phyloP scores from a whole-genome alignment of 2,329 filamentous ascomycete genomes.

The Aspergillus sp. region DNA sequence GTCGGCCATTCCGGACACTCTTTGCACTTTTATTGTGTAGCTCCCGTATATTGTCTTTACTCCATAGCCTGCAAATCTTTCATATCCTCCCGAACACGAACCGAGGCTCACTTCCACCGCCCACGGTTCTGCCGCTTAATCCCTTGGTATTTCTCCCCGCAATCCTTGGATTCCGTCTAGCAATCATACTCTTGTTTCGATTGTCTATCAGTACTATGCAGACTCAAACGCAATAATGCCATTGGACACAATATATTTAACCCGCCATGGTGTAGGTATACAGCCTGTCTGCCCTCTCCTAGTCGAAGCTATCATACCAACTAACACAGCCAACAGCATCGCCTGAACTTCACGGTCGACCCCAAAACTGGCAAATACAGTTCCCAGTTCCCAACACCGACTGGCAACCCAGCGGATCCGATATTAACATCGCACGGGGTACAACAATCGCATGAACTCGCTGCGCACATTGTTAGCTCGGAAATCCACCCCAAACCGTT shows the following conservation, averaged over 20 bases:
- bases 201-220: neutral
- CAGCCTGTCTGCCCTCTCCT: too few species aligned
- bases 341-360: constrained; percentile 82
- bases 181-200: neutral
- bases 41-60: neutral
- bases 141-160: neutral
- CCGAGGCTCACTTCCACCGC: constrained; percentile 9
- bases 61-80: neutral
- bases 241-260: constrained; percentile 64
- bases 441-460: constrained; percentile 72
- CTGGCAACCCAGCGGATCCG: constrained; percentile 79
- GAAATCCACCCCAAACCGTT: constrained; percentile 34
- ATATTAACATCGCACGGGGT: constrained; percentile 81
- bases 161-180: neutral
- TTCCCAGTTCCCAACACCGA: constrained; percentile 66
- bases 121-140: constrained; percentile 2
- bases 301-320: neutral
- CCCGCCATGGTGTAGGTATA: constrained; percentile 62
- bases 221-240: constrained; percentile 43
- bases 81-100: neutral
- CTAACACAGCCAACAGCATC: constrained; percentile 55
- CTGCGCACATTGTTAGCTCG: constrained; percentile 27
- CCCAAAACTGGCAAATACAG: constrained; percentile 69
- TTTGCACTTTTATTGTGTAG: neutral
- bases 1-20: constrained; percentile 2